These are phyloP conservation scores for Oryza coarctata DNA, from an alignment of 176 grass and related monocot species.

Conservation along the genomic window DNA sequence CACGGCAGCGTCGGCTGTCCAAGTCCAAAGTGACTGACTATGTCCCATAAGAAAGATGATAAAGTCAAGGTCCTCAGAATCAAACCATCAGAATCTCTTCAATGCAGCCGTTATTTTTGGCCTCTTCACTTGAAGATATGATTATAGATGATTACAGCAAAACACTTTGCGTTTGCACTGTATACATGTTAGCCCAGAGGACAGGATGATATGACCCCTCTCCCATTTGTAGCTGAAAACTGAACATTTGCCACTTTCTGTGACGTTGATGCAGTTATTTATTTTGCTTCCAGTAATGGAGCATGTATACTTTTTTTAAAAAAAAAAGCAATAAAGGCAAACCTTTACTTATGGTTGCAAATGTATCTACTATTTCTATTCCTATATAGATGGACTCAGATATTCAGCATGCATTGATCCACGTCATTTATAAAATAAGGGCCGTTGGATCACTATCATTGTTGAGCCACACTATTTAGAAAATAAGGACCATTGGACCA, in stretches of 20 bases:
- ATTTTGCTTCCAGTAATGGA: neutral
- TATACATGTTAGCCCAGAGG: neutral
- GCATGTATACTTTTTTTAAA: no score
- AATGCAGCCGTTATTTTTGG: constrained; percentile 24
- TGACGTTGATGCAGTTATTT: neutral
- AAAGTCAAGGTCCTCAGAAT: neutral
- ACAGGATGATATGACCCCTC: neutral
- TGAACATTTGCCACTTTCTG: neutral
- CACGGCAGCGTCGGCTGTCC: neutral
- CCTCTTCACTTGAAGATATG: constrained; percentile 13
- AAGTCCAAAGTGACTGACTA: constrained; percentile 51
- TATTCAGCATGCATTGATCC: no score
- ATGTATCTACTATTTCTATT: no score
- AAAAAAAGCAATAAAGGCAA: no score
- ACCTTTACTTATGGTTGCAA: neutral
- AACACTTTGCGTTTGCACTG: neutral
- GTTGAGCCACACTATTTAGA: no score
- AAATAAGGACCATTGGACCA: no score
- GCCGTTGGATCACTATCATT: no score
- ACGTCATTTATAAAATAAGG: no score
- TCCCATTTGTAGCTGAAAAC: neutral
- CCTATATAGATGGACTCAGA: no score
- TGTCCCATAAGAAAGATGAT: neutral
- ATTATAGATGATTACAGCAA: neutral
- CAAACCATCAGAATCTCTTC: neutral